These are phyloP conservation scores for Kwoniella bestiolae DNA, from an alignment of 768 basidiomycete genomes.

Conservation along the genomic window DNA sequence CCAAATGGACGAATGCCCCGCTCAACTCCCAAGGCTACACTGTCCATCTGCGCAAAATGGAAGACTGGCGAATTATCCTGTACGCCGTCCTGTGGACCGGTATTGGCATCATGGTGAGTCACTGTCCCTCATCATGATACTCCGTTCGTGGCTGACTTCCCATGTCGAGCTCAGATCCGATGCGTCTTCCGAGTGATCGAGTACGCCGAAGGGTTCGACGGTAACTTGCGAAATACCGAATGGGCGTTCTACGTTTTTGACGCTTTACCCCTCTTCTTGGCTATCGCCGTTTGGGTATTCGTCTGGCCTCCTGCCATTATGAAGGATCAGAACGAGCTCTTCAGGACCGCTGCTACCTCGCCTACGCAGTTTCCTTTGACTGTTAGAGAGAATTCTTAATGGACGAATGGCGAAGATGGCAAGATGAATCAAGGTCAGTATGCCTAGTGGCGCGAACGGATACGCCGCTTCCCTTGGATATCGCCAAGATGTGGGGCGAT, in stretches of 20 bases:
- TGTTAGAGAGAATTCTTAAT: neutral
- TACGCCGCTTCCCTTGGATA: no score
- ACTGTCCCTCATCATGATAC: neutral
- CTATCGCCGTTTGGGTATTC: constrained; percentile 64
- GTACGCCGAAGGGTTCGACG: constrained; percentile 67
- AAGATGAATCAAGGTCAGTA: neutral
- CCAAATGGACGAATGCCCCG: neutral
- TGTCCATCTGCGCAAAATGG: neutral
- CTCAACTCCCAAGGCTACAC: neutral
- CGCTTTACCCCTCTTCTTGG: constrained; percentile 69
- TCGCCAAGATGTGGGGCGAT: no score
- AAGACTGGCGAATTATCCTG: constrained; percentile 67
- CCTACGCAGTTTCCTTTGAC: neutral
- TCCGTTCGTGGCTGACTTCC: neutral
- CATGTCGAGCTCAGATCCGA: constrained; percentile 59
- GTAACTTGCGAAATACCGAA: constrained; percentile 66
- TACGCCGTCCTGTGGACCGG: constrained; percentile 64
- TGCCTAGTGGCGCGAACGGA: no score
- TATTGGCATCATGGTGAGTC: constrained; percentile 68
- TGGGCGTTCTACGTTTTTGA: constrained; percentile 71
- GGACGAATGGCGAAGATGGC: neutral
- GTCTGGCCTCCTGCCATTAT: constrained; percentile 67
- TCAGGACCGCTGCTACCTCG: neutral
- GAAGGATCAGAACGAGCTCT: neutral
- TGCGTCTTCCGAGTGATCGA: constrained; percentile 68